Evolutionary conservation across 192 early-diverging fungal species (phyloP).

Genomic region (Mortierella claussenii): DNA sequence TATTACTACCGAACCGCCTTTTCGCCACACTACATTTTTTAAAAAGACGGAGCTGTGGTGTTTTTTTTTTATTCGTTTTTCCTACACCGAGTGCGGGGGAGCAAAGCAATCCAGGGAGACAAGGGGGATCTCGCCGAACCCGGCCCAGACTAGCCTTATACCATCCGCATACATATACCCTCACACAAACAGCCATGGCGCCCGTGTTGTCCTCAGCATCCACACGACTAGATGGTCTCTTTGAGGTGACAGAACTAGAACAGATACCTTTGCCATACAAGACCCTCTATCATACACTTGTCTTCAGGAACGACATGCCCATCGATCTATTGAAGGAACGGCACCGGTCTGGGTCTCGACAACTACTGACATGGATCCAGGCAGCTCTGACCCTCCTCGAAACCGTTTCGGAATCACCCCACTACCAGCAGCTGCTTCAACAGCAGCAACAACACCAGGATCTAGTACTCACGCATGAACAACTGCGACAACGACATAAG

Average conservation of each 20-base stretch:
- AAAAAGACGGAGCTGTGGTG: not conserved
- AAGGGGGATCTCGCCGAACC: too few relatives aligned
- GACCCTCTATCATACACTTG: constrained; percentile 43
- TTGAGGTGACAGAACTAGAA: constrained; percentile 46
- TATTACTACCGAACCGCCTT: too few relatives aligned
- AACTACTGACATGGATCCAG: constrained; percentile 48
- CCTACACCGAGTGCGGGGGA: not conserved
- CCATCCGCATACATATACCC: not conserved
- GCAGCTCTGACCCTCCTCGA: constrained; percentile 25
- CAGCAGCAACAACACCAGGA: constrained; percentile 9
- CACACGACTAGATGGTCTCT: constrained; percentile 42
- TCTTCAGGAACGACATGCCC: constrained; percentile 51
- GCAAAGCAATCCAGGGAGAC: too few relatives aligned
- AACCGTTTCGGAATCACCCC: constrained; percentile 18
- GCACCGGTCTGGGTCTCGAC: constrained; percentile 20
- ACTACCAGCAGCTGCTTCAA: constrained; percentile 14
- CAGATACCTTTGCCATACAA: constrained; percentile 49
- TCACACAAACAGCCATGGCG: constrained; percentile 19
- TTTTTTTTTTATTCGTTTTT: not conserved
- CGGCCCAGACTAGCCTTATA: too few relatives aligned
- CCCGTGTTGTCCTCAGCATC: constrained; percentile 2
- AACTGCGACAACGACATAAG: not conserved
- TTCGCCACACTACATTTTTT: not conserved
- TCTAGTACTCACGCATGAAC: not conserved
- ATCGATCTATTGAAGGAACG: constrained; percentile 36